phyloP scores from a whole-genome alignment of 225 moss, liverwort and hornwort species.

The Marchantia polymorpha region DNA sequence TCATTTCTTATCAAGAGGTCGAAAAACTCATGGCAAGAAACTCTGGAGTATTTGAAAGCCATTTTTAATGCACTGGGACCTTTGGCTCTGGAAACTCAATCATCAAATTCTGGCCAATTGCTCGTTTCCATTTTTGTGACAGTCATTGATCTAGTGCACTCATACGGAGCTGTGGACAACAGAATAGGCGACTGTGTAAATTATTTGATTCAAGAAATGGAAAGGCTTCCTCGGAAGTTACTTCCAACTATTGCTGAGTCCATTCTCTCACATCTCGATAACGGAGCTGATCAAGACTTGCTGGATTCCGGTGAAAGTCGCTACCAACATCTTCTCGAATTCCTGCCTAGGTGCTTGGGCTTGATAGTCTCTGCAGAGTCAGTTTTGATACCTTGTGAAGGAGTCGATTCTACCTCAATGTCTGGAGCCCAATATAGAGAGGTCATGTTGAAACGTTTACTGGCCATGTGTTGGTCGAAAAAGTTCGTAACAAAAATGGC shows the following conservation, averaged over 20 bases:
- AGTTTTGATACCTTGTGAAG: conserved; percentile 51
- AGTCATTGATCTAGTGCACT: conserved; percentile 61
- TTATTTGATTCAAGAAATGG: conserved; percentile 64
- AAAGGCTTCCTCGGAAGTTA: conserved; percentile 52
- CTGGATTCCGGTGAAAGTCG: conserved; percentile 45
- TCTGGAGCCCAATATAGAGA: conserved; percentile 67
- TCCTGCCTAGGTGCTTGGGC: conserved; percentile 69
- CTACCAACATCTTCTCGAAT: conserved; percentile 51
- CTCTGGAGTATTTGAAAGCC: conserved; percentile 69
- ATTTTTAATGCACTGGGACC: conserved; percentile 59
- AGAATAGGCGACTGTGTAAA: conserved; percentile 62
- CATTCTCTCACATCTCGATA: conserved; percentile 60
- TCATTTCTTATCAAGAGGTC: conserved; percentile 59
- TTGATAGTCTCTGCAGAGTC: conserved; percentile 52
- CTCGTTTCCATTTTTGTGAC: conserved; percentile 60
- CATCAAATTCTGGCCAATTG: conserved; percentile 55
- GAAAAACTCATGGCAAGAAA: conserved; percentile 57
- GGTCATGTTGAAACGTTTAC: conserved; percentile 49
- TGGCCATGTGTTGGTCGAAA: conserved; percentile 63
- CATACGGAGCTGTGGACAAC: conserved; percentile 55
- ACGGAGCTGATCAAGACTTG: conserved; percentile 23
- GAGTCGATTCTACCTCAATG: conserved; percentile 55
- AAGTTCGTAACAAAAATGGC: conserved; percentile 61
- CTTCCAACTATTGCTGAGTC: conserved; percentile 64
- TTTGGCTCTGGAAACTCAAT: conserved; percentile 52